Conservation (phyloP, 805 yeast species). For the Lipomyces yamadae region DNA sequence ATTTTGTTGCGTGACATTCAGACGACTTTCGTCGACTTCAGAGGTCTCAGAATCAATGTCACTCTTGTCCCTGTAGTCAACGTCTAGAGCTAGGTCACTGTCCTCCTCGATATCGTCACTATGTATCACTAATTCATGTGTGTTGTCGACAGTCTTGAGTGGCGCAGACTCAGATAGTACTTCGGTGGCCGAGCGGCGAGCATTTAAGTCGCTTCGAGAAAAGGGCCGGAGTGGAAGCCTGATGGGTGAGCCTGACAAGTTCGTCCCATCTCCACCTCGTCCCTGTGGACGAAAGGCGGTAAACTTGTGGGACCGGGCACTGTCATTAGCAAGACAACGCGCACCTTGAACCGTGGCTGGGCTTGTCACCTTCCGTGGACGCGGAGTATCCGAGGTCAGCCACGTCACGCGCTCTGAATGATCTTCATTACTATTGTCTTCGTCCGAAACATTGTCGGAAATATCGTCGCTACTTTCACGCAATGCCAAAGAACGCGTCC, state of each 20-base stretch:
- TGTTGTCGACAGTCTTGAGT: not conserved
- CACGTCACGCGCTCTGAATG: not conserved
- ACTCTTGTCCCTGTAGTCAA: not conserved
- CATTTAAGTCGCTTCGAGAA: not conserved
- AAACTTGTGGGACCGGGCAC: not conserved
- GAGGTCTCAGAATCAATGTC: not conserved
- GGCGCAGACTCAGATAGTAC: not conserved
- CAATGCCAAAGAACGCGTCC: not conserved
- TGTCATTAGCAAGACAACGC: not conserved
- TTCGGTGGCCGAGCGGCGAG: not conserved
- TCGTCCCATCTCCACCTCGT: not conserved
- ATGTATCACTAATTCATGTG: not conserved
- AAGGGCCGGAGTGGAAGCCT: not conserved
- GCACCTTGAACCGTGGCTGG: not conserved
- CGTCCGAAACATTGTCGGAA: not conserved
- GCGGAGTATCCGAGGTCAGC: not conserved
- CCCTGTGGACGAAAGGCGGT: not conserved
- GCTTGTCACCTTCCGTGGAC: not conserved
- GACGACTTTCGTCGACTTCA: not conserved
- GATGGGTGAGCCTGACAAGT: not conserved
- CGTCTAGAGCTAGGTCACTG: not conserved
- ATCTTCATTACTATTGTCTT: not conserved
- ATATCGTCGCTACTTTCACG: not conserved
- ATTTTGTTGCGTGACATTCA: not conserved
- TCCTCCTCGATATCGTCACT: slow-evolving; percentile 3